Evolutionary conservation across 2,329 filamentous ascomycete species (phyloP).

Genomic region (Diaporthe batatas): DNA sequence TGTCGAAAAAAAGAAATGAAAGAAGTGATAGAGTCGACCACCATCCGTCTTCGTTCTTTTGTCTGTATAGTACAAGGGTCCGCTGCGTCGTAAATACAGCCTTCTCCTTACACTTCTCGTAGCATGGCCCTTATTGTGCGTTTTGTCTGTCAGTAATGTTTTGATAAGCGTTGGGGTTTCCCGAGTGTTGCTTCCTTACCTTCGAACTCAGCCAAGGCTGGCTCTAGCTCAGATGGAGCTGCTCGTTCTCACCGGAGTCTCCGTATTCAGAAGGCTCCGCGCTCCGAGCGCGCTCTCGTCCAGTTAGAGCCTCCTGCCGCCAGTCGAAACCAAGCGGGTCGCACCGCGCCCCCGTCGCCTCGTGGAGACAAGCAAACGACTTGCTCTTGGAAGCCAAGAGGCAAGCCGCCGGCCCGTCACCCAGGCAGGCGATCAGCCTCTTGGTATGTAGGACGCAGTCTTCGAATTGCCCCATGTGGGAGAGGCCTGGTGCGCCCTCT

Average conservation of each 20-base stretch:
- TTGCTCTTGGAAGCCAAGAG: conserved; percentile 28
- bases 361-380: conserved; percentile 27
- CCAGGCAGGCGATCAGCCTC: conserved; percentile 16
- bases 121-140: background rate
- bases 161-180: background rate
- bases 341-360: background rate
- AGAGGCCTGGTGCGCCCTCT: conserved; percentile 49
- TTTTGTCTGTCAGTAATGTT: background rate
- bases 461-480: conserved; percentile 51
- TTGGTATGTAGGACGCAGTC: conserved; percentile 45
- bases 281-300: background rate
- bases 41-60: conserved; percentile 30
- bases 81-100: conserved; percentile 35
- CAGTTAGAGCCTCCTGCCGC: background rate
- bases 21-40: conserved; percentile 33
- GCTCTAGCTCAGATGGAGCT: background rate
- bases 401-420: conserved; percentile 1
- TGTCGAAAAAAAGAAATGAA: conserved; percentile 47
- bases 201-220: background rate
- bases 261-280: background rate
- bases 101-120: conserved; percentile 23
- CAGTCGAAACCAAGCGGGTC: background rate
- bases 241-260: background rate
- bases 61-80: conserved; percentile 32
- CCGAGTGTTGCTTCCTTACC: background rate